Evolutionary conservation across 805 yeast genomes (phyloP), one percentile per base, ranked within the genome.

Genomic region (Saccharomycopsis babjevae): DNA sequence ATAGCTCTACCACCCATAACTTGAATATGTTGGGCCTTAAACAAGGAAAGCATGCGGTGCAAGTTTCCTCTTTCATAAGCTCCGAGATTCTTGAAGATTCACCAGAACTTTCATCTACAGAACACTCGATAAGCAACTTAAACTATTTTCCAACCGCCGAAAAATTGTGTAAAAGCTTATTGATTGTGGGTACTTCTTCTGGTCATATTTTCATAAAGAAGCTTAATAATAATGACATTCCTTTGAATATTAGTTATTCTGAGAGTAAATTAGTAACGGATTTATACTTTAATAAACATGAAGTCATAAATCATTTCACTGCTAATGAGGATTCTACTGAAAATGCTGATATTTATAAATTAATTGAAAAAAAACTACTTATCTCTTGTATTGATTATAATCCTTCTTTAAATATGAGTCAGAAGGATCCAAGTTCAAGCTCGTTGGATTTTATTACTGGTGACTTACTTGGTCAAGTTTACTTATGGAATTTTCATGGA

Each of bases 361-460:
- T 57, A 16, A 54, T 32, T 22, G 10, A 13, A n/a, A 57, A 54
- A 28, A 54, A 57, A 32, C 30, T 59, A 32, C 50, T 59, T 15
- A 56, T 62, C 22, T 57, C 56, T 57, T 43, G 30, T 39, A 43
- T 59, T 15, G 50, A 18, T 20, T 32, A 46, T 11, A 55, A 58
- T 15, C 60, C 57, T 22, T n/a, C 25, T 5, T 56, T 59, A 8
- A 38, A 56, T 20, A 10, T 50, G 11, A 61, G 25, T 54, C 20
- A 28, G 5, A 30, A 22, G 20, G 36, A 38, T 36, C 40, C 50
- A 18, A 40, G 28, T 30, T 52, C 50, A 15, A 25, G 25, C 10
- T 52, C 56, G 13, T 38, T 63, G 15, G 66, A 63, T 46, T 18
- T 63, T 5, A 28, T 63, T 15, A 20, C 63, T 2, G 66, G 66